Evolutionary conservation across 768 basidiomycete genomes (phyloP), one percentile per base, ranked within the genome.

Genomic region (Lactarius evosmus): DNA sequence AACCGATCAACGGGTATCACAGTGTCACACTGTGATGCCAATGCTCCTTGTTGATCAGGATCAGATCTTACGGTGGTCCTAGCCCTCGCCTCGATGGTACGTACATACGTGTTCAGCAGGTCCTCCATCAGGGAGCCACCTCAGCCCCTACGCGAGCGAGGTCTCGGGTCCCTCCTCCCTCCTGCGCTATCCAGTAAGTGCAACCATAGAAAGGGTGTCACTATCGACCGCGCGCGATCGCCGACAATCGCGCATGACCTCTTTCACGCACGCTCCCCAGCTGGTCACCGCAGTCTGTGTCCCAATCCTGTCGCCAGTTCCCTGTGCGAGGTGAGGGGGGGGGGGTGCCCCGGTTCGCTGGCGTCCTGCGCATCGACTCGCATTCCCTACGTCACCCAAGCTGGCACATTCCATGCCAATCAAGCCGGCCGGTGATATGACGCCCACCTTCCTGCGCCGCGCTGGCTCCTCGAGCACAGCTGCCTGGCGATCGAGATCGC

Each of bases 381-480:
- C n/a, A n/a, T n/a, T n/a, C n/a, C n/a, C n/a, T 16, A 38, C 38
- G 38, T 38, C 38, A 38, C 17, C 14, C 17, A 38, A 38, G 17
- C n/a, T 38, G 38, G 38, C 14, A 38, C 41, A 44, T 9, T 2
- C 12, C 25, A 49, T 25, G 6, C 46, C 22, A 49, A 27, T 12
- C 12, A 4, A 49, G 25, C 46, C 46, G 12, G 46, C 46, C 44
- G 44, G 22, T 46, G 44, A 46, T 22, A 11, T 25, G 12, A 25
- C 16, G 5, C 5, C 1, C 3, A 11, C 11, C 11, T 51, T 16
- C 36, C 19, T 19, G 29, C 29, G 55, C 55, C 61, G 55, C 55
- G 56, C 30, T 2, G 61, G 30, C 34, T 62, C 49, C 55, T 62
- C 61, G 61, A 58, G 50, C 56, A 49, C 36, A 51, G 25, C 19